These are phyloP conservation scores for Auriculariales sp. DNA, from an alignment of 768 basidiomycete species.

Conservation along the genomic window DNA sequence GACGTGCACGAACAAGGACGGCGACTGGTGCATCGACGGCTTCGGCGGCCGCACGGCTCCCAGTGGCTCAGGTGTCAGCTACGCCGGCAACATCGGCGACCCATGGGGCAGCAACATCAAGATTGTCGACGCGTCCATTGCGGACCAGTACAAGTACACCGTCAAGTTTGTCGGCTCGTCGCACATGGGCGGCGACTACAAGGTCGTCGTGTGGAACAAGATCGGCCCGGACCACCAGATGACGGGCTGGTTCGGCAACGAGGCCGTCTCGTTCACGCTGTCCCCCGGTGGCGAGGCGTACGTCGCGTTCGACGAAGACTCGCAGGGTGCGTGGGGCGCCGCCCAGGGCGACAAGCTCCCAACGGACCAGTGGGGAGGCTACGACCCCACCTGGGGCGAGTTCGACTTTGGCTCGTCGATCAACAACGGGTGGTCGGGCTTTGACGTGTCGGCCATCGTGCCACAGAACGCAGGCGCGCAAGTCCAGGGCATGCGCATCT, in stretches of 20 bases:
- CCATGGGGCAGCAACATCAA: slow-evolving; percentile 1
- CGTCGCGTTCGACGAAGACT: slow-evolving; percentile 1
- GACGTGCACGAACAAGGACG: neutral
- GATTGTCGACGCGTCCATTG: neutral
- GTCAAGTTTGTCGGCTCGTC: slow-evolving; percentile 1
- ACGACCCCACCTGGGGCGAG: neutral
- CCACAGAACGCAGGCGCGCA: neutral
- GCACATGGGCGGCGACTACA: neutral
- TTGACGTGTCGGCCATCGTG: neutral
- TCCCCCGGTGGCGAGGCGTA: neutral
- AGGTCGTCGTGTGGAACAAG: slow-evolving; percentile 1
- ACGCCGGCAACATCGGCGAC: slow-evolving; percentile 1
- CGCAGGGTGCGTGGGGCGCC: neutral
- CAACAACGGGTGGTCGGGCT: neutral
- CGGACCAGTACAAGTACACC: slow-evolving; percentile 1
- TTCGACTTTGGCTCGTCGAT: neutral
- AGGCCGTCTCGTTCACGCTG: neutral
- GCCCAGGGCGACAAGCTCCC: neutral
- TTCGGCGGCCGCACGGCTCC: neutral
- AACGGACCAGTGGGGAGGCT: slow-evolving; percentile 1
- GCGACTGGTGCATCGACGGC: neutral
- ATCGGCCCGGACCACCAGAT: neutral
- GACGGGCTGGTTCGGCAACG: slow-evolving; percentile 1
- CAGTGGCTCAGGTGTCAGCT: no score
- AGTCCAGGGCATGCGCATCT: neutral